Percentiles rank a stretch among this genome's conserved stretches.
These are phyloP conservation scores for Bertia moriformis DNA, from an alignment of 2,329 filamentous ascomycete genomes.

Conservation along the genomic window DNA sequence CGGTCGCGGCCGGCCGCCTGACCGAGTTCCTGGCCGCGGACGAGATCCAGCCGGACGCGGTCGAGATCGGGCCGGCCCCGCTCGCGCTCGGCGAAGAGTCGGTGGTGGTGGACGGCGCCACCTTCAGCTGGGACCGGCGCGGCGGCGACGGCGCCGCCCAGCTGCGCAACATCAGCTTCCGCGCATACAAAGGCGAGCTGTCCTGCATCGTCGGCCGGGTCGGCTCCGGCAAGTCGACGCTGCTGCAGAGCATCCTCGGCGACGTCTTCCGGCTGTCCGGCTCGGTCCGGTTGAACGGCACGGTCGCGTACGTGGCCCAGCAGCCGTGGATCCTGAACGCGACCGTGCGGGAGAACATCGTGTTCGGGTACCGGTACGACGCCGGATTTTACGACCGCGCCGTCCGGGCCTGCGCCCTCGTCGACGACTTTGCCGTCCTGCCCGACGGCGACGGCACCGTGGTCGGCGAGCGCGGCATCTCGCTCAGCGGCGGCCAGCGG, in stretches of 20 bases:
- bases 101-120: slow-evolving; percentile 67
- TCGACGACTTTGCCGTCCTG: slow-evolving; percentile 80
- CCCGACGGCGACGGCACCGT: slow-evolving; percentile 94
- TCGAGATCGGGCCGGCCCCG: slow-evolving; percentile 54
- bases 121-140: slow-evolving; percentile 89
- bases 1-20: slow-evolving; percentile 76
- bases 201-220: slow-evolving; percentile 87
- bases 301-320: slow-evolving; percentile 82
- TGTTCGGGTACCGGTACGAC: slow-evolving; percentile 91
- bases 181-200: slow-evolving; percentile 80
- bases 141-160: slow-evolving; percentile 51
- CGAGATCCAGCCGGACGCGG: slow-evolving; percentile 76
- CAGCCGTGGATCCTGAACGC: slow-evolving; percentile 96
- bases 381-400: slow-evolving; percentile 88
- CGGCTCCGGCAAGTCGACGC: slow-evolving; percentile 86
- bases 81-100: slow-evolving; percentile 72
- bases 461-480: slow-evolving; percentile 92
- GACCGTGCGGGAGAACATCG: slow-evolving; percentile 88
- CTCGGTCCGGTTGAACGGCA: slow-evolving; percentile 67
- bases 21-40: slow-evolving; percentile 76
- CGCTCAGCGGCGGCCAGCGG: slow-evolving; percentile 88
- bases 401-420: slow-evolving; percentile 74
- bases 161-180: slow-evolving; percentile 77
- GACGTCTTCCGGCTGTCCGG: slow-evolving; percentile 84
- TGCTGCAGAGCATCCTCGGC: slow-evolving; percentile 76